Conservation (phyloP, 2,329 filamentous ascomycete species). For the Pestalotiopsis sp. region DNA sequence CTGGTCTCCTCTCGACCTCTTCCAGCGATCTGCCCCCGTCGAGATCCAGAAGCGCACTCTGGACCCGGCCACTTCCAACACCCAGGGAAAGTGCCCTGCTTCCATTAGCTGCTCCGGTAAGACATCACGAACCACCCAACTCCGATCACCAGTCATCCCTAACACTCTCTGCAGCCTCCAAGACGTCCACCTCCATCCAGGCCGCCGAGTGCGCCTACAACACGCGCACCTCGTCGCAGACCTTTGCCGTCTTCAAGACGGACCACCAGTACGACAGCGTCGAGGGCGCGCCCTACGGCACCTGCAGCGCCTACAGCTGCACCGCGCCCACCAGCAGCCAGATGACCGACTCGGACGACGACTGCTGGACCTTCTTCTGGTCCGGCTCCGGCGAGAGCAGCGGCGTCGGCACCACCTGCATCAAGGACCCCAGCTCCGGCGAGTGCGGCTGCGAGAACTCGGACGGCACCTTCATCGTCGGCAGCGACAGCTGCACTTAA, state of each 20-base stretch:
- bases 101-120: conserved; percentile 31
- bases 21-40: not conserved
- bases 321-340: conserved; percentile 31
- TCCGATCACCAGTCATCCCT: not conserved
- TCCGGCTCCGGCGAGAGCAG: conserved; percentile 29
- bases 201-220: conserved; percentile 41
- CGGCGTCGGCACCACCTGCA: conserved; percentile 39
- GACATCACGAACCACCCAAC: not conserved
- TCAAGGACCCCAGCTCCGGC: conserved; percentile 38
- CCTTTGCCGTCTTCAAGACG: conserved; percentile 39
- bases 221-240: conserved; percentile 36
- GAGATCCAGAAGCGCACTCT: conserved; percentile 25
- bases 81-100: conserved; percentile 34
- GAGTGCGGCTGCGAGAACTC: conserved; percentile 43
- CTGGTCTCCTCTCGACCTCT: conserved; percentile 1
- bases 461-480: conserved; percentile 38
- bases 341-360: conserved; percentile 29
- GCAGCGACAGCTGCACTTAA: conserved; percentile 27
- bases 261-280: conserved; percentile 46
- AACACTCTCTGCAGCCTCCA: conserved; percentile 25
- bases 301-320: conserved; percentile 45
- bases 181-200: conserved; percentile 37
- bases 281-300: conserved; percentile 50
- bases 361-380: conserved; percentile 47
- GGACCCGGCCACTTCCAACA: conserved; percentile 36